Conservation (phyloP, 805 yeast genomes). For the Candida boleticola region DNA sequence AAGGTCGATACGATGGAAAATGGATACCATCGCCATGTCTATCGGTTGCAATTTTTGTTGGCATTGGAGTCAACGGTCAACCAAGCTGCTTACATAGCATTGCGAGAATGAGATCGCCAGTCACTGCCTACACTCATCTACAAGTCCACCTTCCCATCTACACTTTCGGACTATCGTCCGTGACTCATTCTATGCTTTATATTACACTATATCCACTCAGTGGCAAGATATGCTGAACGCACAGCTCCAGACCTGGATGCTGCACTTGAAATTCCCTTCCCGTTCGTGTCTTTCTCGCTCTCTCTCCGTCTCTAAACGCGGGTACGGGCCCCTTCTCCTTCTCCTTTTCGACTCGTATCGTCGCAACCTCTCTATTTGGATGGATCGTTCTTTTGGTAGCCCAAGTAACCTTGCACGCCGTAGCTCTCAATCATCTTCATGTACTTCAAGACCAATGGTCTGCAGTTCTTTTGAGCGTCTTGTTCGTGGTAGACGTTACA, state of each 20-base stretch:
- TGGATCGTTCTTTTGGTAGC: conserved; percentile 89
- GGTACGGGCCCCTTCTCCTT: neutral
- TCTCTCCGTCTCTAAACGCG: no score
- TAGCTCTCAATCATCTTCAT: conserved; percentile 72
- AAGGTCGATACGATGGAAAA: no score
- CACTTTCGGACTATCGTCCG: no score
- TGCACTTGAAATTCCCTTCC: neutral
- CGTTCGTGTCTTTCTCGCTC: no score
- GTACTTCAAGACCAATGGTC: conserved; percentile 73
- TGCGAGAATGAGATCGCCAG: no score
- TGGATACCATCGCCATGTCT: no score
- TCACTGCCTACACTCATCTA: no score
- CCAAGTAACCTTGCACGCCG: conserved; percentile 69
- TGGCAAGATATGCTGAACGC: conserved; percentile 4
- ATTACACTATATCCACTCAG: conserved; percentile 6
- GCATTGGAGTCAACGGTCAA: no score
- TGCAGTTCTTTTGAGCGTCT: conserved; percentile 67
- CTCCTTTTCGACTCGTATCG: neutral
- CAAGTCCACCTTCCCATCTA: no score
- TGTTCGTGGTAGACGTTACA: conserved; percentile 62
- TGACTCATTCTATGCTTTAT: conserved; percentile 1
- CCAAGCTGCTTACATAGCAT: no score
- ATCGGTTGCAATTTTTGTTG: no score
- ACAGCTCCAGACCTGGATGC: neutral
- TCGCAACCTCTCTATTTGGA: conserved; percentile 44